Percentiles rank a stretch among this genome's conserved stretches.
Conservation (phyloP, 1,284 basidiomycete species). For the Pyrrhoderma noxium region DNA sequence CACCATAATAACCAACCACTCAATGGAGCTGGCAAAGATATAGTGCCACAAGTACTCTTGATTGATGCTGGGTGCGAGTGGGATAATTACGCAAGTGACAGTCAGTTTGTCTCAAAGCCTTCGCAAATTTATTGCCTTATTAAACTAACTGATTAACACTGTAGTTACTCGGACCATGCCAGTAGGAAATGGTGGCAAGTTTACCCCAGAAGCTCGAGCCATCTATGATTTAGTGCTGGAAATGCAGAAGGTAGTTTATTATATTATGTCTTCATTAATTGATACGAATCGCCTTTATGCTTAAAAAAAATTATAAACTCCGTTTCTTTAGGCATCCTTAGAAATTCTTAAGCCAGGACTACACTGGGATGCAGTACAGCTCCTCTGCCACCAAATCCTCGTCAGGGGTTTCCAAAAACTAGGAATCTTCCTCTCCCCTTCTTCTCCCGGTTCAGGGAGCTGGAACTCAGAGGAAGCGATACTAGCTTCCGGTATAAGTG, state of each 20-base stretch:
- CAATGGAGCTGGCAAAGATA: constrained; percentile 28
- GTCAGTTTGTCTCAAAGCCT: constrained; percentile 29
- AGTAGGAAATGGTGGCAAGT: constrained; percentile 84
- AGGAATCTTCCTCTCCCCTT: constrained; percentile 69
- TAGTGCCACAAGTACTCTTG: constrained; percentile 74
- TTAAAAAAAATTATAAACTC: neutral
- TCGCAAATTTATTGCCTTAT: neutral
- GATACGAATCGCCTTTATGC: neutral
- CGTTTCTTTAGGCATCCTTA: constrained; percentile 50
- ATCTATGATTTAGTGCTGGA: constrained; percentile 82
- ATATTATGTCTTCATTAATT: neutral
- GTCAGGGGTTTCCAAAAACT: constrained; percentile 74
- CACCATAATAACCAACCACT: constrained; percentile 45
- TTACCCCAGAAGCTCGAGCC: constrained; percentile 67
- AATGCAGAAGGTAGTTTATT: constrained; percentile 72
- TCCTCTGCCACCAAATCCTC: constrained; percentile 72
- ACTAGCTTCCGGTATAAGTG: constrained; percentile 65
- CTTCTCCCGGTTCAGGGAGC: constrained; percentile 39
- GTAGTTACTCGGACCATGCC: constrained; percentile 78
- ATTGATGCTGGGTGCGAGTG: constrained; percentile 92
- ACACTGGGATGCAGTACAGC: constrained; percentile 83
- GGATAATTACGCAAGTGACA: constrained; percentile 75
- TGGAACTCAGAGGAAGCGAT: constrained; percentile 62
- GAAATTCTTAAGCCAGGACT: constrained; percentile 60
- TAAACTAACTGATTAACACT: neutral